These are phyloP conservation scores for Candida glucosophila DNA, from an alignment of 1,139 yeast genomes.

Conservation along the genomic window DNA sequence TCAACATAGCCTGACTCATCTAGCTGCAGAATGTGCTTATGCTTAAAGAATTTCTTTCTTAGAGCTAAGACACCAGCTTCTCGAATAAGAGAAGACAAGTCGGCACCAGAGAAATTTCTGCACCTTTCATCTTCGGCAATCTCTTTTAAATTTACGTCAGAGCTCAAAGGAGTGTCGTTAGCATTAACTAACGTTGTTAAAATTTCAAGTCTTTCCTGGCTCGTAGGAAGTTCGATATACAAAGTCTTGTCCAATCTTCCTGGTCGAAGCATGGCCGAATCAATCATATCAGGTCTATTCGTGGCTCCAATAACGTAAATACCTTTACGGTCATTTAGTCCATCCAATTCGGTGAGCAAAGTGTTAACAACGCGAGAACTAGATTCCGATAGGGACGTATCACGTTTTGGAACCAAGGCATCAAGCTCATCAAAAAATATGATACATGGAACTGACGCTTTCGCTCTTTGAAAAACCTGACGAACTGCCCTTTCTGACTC, in stretches of 20 bases:
- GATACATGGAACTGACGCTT: constrained; percentile 92
- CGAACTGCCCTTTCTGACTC: constrained; percentile 93
- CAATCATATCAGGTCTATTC: constrained; percentile 96
- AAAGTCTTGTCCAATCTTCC: constrained; percentile 92
- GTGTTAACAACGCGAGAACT: constrained; percentile 94
- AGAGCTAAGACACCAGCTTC: constrained; percentile 90
- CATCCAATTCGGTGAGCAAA: constrained; percentile 86
- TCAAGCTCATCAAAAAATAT: constrained; percentile 94
- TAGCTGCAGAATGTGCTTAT: constrained; percentile 40
- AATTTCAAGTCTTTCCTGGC: constrained; percentile 72
- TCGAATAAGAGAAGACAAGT: constrained; percentile 80
- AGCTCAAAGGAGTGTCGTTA: constrained; percentile 69
- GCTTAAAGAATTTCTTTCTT: constrained; percentile 55
- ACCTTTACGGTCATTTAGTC: constrained; percentile 85
- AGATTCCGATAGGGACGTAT: constrained; percentile 77
- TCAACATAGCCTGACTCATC: constrained; percentile 36
- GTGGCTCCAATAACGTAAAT: constrained; percentile 96
- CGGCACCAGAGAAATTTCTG: constrained; percentile 92
- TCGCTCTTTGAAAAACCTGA: constrained; percentile 88
- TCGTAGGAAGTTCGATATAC: constrained; percentile 81
- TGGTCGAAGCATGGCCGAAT: constrained; percentile 96
- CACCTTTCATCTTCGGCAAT: constrained; percentile 75
- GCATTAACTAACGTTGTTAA: constrained; percentile 64
- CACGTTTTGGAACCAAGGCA: constrained; percentile 93
- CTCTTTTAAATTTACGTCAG: constrained; percentile 47